Base-by-base conservation (phyloP, 768 basidiomycete genomes). In the Hericium erinaceus region DNA sequence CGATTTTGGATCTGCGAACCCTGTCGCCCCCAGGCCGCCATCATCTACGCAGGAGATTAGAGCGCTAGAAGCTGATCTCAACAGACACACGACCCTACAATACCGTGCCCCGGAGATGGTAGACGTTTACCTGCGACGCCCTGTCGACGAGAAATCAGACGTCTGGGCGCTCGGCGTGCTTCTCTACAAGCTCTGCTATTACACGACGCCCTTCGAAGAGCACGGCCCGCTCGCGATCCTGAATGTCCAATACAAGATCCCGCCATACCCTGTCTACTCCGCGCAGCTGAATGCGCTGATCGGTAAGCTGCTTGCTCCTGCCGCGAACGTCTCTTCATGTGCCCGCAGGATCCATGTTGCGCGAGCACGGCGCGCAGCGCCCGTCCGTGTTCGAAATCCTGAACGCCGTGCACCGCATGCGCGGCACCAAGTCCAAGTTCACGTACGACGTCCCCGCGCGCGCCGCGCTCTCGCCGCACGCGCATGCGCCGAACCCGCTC, bases 51-150 rank as follows among this genome's bases (percentile, higher is more conserved):
- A 87, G 61, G 95, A 98, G 69, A 86, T 98, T 51, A 84, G 92
- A 48, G 81, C 81, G 15, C 76, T 97, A 18, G 95, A 98, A 65
- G 81, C 87, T 39, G 95, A 98, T 70, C 79, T 99, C 49, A 95
- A 95, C 69, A 81, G 87, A 64, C 89, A 97, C 66, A 99, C 97
- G 2, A 99, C 97, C 3, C 77, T 98, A 60, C 97, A 98, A 69
- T 99, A 99, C 68, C 79, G 97, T 48, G 92, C 95, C n/a, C 95
- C 97, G 2, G 97, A 99, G 72, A 97, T 99, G 92, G 88, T 98
- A 15, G 95, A 99, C 67, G 82, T 86, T 0, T 88, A 89, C 70
- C 78, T 87, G 24, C 80, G 91, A 60, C 79, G 89, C 58, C 87
- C 89, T 1, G 80, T 94, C 38, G 92, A 94, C 67, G 92, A 95